phyloP scores from a whole-genome alignment of 352 stramenopile genomes.

The Phytopythium cucurbitacearum region DNA sequence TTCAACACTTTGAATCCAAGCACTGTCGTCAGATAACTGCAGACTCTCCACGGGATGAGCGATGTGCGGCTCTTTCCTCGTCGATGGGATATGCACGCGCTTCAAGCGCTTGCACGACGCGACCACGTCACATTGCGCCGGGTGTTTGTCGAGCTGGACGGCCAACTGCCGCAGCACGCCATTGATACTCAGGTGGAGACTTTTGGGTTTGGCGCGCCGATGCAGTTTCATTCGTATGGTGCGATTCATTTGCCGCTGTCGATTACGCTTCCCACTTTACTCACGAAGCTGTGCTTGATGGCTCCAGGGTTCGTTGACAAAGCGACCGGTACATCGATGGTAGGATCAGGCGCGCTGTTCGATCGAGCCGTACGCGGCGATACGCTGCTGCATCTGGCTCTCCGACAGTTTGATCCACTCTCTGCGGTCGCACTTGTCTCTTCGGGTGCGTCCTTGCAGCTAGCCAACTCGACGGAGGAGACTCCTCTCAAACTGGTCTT shows the following conservation, averaged over 20 bases:
- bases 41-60: background rate
- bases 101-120: slow-evolving; percentile 33
- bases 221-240: slow-evolving; percentile 55
- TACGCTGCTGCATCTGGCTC: slow-evolving; percentile 43
- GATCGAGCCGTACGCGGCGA: slow-evolving; percentile 39
- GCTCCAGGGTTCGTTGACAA: slow-evolving; percentile 51
- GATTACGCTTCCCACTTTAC: background rate
- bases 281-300: background rate
- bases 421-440: slow-evolving; percentile 32
- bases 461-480: slow-evolving; percentile 26
- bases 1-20: background rate
- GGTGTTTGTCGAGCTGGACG: slow-evolving; percentile 31
- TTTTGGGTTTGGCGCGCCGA: slow-evolving; percentile 41
- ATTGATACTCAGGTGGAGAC: slow-evolving; percentile 32
- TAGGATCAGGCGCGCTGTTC: slow-evolving; percentile 18
- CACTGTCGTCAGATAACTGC: background rate
- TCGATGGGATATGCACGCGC: slow-evolving; percentile 56
- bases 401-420: slow-evolving; percentile 33
- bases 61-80: slow-evolving; percentile 29
- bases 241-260: background rate
- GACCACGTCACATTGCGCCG: slow-evolving; percentile 28
- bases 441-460: slow-evolving; percentile 19
- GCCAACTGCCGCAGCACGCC: slow-evolving; percentile 12
- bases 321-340: background rate
- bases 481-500: slow-evolving; percentile 33